Base-by-base conservation (phyloP, 768 basidiomycete species). In the Jaapia argillacea region DNA sequence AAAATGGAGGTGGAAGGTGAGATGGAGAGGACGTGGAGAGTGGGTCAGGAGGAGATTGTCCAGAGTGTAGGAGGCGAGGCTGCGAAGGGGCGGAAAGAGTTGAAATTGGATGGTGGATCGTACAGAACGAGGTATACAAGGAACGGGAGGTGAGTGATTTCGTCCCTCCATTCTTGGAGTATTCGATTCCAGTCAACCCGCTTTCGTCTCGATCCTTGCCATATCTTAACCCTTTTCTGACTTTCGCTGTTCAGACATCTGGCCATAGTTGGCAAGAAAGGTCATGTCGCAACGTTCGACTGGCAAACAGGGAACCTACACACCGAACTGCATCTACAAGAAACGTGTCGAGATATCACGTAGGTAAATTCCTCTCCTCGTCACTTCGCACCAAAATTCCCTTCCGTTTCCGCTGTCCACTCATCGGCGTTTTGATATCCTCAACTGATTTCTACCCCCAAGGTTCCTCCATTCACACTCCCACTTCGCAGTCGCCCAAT, bases 391-490 rank as follows among this genome's bases (percentile, higher is more conserved):
- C n/a, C n/a, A n/a, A n/a, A n/a, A n/a, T n/a, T n/a, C n/a, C n/a
- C n/a, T n/a, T 36, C 14, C 21, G 14, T 41, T 4, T 4, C 24
- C 20, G 35, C 13, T 42, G 22, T 36, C 40, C n/a, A 44, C 5
- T 41, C 5, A 20, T 21, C 13, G n/a, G n/a, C n/a, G n/a, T n/a
- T n/a, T n/a, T n/a, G n/a, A n/a, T n/a, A n/a, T n/a, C n/a, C n/a
- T n/a, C n/a, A n/a, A n/a, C 43, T 40, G 35, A 25, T 44, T 33
- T 10, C 24, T 44, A 22, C 16, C 14, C 24, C 24, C 43, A 45
- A 92, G 86, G 14, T 97, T 91, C 56, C 64, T 99, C 5, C 93
- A 97, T 56, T 88, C 94, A 50, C 88, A 96, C 41, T 83, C 86
- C 0, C 87, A 83, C 61, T 91, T 85, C 55, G 94, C 94, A 2